A percentile compares a stretch with the other conserved stretches of the same genome.
Evolutionary conservation across 345 rosid species (phyloP).

Genomic region (Stellera chamaejasme): DNA sequence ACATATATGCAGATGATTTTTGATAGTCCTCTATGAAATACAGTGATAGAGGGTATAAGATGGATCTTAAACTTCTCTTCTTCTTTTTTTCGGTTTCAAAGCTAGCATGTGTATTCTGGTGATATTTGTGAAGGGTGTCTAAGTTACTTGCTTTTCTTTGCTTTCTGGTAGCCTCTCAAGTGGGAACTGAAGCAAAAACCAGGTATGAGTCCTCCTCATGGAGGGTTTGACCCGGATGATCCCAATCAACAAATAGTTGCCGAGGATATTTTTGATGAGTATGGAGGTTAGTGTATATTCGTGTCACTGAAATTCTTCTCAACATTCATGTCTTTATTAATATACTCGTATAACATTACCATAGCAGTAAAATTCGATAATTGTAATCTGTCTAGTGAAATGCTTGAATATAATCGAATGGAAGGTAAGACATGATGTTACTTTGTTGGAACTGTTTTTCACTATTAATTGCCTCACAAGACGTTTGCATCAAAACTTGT

Average conservation of each 20-base stretch:
- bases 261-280: conserved; percentile 93
- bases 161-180: conserved; percentile 60
- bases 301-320: background rate
- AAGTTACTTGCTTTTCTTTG: conserved; percentile 2
- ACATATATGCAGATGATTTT: background rate
- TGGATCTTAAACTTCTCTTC: too few relatives aligned
- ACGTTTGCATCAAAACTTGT: too few relatives aligned
- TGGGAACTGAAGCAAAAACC: conserved; percentile 98
- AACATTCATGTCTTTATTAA: background rate
- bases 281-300: conserved; percentile 58
- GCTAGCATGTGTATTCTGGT: too few relatives aligned
- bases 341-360: too few relatives aligned
- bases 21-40: conserved; percentile 1
- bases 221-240: conserved; percentile 82
- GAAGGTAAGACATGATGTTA: too few relatives aligned
- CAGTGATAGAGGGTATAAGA: background rate
- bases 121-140: too few relatives aligned
- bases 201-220: conserved; percentile 96
- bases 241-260: conserved; percentile 98
- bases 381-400: too few relatives aligned
- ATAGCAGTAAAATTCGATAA: too few relatives aligned
- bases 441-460: too few relatives aligned
- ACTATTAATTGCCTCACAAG: too few relatives aligned
- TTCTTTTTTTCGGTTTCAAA: too few relatives aligned
- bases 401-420: too few relatives aligned